Base-by-base conservation (phyloP, 257 asterid species). In the Gardenia jasminoides region DNA sequence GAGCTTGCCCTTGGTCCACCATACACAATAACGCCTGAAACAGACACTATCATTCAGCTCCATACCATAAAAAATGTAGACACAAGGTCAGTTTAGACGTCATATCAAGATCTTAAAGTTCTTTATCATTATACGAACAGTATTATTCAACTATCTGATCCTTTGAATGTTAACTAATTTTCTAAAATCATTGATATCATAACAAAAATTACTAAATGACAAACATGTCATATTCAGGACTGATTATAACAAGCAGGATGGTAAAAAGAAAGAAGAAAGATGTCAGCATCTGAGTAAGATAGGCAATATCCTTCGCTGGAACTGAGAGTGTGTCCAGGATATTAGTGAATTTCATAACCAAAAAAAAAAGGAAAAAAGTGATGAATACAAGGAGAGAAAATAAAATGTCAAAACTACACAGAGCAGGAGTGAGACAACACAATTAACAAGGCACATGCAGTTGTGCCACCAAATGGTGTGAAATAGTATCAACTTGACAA, bases 1-100 rank as follows among this genome's bases (percentile, higher is more conserved):
- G 93, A 84, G 88, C 92, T 90, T 65, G 96, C 97, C 75, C 83
- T 89, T 62, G 98, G 93, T 80, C 98, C 98, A 76, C 98, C 98
- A 85, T 81, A 92, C 77, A 92, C 31, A 81, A 88, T 33, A 80
- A 94, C 98, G 83, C 98, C 98, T 92, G 91, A 79, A 84, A 66
- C 39, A 67, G 75, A 75, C 56, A 17, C 24, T 31, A 16, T 56
- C 8, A 39, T 62, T 79, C 31, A 72, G 52, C 50, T 19, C 24
- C 46, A 41, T 44, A 69, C 22, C 13, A 68, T 52, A 36, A 4
- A 71, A 65, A 65, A 11, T 4, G 61, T 41, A 41, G 54, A 69
- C 31, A 16, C 13, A 70, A 71, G 41, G 22, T 70, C 59, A 71
- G 43, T 47, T 47, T 15, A 70, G 19, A 17, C 44, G 46, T 20